Evolutionary conservation across 73 alveolate species (phyloP), one percentile per base, ranked within the genome.

Genomic region (Paramecium primaurelia): DNA sequence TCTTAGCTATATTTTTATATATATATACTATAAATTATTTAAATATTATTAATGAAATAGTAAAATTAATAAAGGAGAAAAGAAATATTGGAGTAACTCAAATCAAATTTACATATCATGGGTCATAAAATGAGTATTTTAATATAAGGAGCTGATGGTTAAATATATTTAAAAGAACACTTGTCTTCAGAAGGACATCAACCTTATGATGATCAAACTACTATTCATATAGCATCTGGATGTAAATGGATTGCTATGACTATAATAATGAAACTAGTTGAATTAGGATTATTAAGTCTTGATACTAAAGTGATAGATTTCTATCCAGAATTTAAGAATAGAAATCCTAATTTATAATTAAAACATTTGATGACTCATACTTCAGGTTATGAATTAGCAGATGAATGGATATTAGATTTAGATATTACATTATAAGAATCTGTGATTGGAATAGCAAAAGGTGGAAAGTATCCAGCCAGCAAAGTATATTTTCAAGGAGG

Each of bases 221-320:
- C 59, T 0, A 84, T 84, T 22, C 92, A 84, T 49, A 42, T 84
- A 18, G 92, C 92, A 32, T 84, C 92, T 42, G 92, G 92, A 14
- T 84, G 92, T 12, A 84, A 84, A 84, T 84, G 92, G 92, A 64
- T 49, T 42, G 92, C 92, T 0, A 84, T 84, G 92, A 37, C 92
- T 8, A 28, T 20, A 6, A 84, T 84, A 40, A 84, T 84, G 92
- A 84, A 84, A 10, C 28, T 84, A 18, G 92, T 84, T 49, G 92
- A 84, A 26, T 22, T 54, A 14, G 92, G 92, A 0, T 30, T 54
- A 38, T 28, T 84, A 30, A 84, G 34, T 47, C 83, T 84, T 38
- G 25, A 42, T 44, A 44, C 37, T 14, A 84, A 38, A 20, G 69
- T 54, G 40, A 54, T 84, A 3, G 59, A 44, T 32, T 2, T 38